Percentiles rank a stretch among this genome's conserved stretches.
These are phyloP conservation scores for Neocatenulostroma microsporum DNA, from an alignment of 2,329 filamentous ascomycete genomes.

Conservation along the genomic window DNA sequence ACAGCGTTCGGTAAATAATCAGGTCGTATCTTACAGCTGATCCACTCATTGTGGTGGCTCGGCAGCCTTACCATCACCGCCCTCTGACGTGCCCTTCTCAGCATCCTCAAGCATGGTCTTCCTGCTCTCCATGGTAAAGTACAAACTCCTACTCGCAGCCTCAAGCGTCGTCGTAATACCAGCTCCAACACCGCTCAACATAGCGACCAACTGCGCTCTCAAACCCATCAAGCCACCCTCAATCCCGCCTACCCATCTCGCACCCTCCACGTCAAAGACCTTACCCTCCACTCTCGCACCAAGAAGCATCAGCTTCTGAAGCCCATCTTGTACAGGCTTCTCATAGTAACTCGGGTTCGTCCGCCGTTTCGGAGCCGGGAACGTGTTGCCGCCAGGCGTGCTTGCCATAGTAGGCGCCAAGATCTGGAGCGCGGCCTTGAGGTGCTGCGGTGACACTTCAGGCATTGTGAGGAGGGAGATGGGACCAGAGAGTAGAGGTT, in stretches of 20 bases:
- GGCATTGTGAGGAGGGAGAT: slow-evolving; percentile 75
- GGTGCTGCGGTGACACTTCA: slow-evolving; percentile 69
- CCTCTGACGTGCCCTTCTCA: slow-evolving; percentile 30
- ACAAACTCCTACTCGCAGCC: slow-evolving; percentile 70
- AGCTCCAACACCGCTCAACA: slow-evolving; percentile 73
- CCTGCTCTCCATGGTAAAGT: slow-evolving; percentile 79
- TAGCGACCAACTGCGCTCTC: slow-evolving; percentile 68
- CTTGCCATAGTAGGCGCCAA: slow-evolving; percentile 70
- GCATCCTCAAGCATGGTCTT: slow-evolving; percentile 75
- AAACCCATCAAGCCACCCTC: slow-evolving; percentile 73
- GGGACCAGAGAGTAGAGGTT: slow-evolving; percentile 72
- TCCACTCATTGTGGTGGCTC: no score
- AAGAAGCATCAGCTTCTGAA: slow-evolving; percentile 80
- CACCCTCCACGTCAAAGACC: slow-evolving; percentile 68
- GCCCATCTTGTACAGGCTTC: slow-evolving; percentile 63
- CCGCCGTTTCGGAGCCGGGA: slow-evolving; percentile 69
- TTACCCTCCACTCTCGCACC: slow-evolving; percentile 81
- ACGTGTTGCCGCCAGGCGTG: slow-evolving; percentile 58
- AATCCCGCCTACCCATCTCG: slow-evolving; percentile 66
- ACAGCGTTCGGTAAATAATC: no score
- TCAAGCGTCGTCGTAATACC: slow-evolving; percentile 72
- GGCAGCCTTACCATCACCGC: background rate
- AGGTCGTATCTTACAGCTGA: no score
- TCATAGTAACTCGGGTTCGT: slow-evolving; percentile 78
- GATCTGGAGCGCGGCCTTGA: slow-evolving; percentile 72